Conservation (phyloP, 805 yeast genomes). For the Candida tammaniensis region DNA sequence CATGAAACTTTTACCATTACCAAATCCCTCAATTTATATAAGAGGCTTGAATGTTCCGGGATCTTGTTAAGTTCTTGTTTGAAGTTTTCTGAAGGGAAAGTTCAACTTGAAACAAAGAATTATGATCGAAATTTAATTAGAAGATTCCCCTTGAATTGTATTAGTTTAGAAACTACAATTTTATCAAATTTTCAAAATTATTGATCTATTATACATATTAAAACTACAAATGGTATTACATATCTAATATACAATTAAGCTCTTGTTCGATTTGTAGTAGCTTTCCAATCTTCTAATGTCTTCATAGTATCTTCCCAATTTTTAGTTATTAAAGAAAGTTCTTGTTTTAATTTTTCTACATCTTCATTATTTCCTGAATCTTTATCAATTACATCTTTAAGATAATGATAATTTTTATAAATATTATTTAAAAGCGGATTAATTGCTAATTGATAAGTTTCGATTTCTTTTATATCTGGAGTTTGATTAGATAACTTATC, state of each 20-base stretch:
- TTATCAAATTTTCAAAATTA: slow-evolving; percentile 10
- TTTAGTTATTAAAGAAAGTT: slow-evolving; percentile 27
- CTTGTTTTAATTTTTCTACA: slow-evolving; percentile 17
- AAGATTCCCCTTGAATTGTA: slow-evolving; percentile 27
- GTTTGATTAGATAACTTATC: slow-evolving; percentile 2
- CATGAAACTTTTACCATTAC: not conserved
- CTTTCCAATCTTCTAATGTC: slow-evolving; percentile 38
- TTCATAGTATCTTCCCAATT: slow-evolving; percentile 41
- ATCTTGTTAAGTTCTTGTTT: slow-evolving; percentile 27
- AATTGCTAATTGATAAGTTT: slow-evolving; percentile 32
- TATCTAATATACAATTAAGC: too few species aligned
- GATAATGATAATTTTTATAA: slow-evolving; percentile 32
- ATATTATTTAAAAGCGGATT: slow-evolving; percentile 34
- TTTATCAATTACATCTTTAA: slow-evolving; percentile 15
- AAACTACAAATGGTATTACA: not conserved
- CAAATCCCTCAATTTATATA: slow-evolving; percentile 10
- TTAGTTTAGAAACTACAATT: slow-evolving; percentile 32
- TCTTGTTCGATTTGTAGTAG: too few species aligned
- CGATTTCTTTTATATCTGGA: slow-evolving; percentile 27
- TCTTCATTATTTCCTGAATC: slow-evolving; percentile 8
- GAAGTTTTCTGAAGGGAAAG: slow-evolving; percentile 14
- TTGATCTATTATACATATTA: slow-evolving; percentile 3
- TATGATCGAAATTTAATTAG: slow-evolving; percentile 18
- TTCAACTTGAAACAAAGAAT: slow-evolving; percentile 18
- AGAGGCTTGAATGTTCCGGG: slow-evolving; percentile 26